phyloP scores from a whole-genome alignment of 2,329 filamentous ascomycete species.

The Arthrobotrys sinensis region DNA sequence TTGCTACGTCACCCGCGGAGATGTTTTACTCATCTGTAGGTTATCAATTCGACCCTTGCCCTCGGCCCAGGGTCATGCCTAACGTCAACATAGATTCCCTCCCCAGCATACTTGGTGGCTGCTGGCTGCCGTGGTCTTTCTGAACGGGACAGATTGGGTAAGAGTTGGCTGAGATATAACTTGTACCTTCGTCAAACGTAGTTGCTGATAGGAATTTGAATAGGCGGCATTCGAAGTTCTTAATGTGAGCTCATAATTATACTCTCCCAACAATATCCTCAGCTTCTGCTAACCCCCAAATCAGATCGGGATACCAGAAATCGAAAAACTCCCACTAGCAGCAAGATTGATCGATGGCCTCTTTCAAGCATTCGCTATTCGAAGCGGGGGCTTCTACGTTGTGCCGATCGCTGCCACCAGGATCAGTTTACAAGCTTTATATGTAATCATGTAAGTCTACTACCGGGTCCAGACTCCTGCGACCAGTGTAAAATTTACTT shows the following conservation, averaged over 20 bases:
- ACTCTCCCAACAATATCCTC: not conserved
- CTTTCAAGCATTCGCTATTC: constrained; percentile 72
- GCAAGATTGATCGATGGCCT: constrained; percentile 71
- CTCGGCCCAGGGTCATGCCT: not conserved
- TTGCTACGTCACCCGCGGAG: constrained; percentile 73
- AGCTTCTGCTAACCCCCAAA: not conserved
- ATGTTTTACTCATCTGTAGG: constrained; percentile 72
- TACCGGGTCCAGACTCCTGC: not conserved
- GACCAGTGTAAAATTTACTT: not conserved
- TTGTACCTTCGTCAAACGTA: not conserved
- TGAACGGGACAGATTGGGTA: constrained; percentile 70
- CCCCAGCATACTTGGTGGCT: constrained; percentile 73
- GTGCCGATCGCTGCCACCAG: constrained; percentile 69
- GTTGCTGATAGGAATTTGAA: not conserved
- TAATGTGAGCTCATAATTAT: constrained; percentile 34
- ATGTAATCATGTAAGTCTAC: constrained; percentile 70
- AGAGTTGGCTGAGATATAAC: constrained; percentile 16
- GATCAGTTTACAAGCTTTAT: constrained; percentile 72
- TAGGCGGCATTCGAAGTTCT: constrained; percentile 67
- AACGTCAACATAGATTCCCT: constrained; percentile 67
- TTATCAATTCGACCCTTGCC: not conserved
- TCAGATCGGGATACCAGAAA: constrained; percentile 68
- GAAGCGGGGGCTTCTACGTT: constrained; percentile 72
- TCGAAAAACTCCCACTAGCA: constrained; percentile 67
- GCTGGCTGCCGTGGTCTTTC: constrained; percentile 68